A percentile compares a stretch with the other conserved stretches of the same genome.
phyloP scores from a whole-genome alignment of 345 rosid species.

The Camelina sativa region DNA sequence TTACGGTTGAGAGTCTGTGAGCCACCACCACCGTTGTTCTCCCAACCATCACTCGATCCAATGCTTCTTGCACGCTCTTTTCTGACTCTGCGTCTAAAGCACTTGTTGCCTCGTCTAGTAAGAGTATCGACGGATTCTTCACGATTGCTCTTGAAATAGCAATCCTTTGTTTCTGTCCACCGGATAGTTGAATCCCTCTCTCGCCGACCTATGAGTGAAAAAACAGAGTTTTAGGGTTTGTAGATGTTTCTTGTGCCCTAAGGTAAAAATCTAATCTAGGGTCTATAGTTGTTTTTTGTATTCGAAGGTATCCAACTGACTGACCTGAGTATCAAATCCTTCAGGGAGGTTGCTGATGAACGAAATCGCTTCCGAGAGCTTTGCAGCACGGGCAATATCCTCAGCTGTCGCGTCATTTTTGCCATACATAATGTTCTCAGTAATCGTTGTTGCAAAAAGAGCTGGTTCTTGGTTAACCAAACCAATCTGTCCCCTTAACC shows the following conservation, averaged over 20 bases:
- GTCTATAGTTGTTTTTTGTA: background rate
- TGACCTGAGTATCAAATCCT: conserved; percentile 90
- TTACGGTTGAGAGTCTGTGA: conserved; percentile 87
- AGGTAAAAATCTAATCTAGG: background rate
- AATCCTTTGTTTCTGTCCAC: conserved; percentile 97
- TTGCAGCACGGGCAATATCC: conserved; percentile 78
- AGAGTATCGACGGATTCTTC: conserved; percentile 84
- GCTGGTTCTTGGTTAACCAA: conserved; percentile 97
- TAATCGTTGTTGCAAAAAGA: conserved; percentile 78
- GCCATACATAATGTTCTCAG: conserved; percentile 90
- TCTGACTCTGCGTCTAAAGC: conserved; percentile 95
- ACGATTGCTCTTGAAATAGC: conserved; percentile 91
- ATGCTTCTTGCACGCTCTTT: conserved; percentile 94
- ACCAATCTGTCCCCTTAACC: conserved; percentile 87
- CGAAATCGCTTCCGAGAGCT: conserved; percentile 80
- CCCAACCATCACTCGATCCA: conserved; percentile 93
- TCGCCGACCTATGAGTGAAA: conserved; percentile 73
- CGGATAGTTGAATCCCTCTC: conserved; percentile 89
- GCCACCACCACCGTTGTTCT: conserved; percentile 92
- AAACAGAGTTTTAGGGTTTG: background rate
- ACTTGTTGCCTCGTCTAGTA: conserved; percentile 97
- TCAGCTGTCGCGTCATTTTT: conserved; percentile 75
- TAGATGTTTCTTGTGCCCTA: background rate
- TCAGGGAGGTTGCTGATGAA: conserved; percentile 93
- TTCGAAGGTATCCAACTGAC: background rate